Conservation (phyloP, 2,329 filamentous ascomycete species). For the Aspergillus ochraceus region DNA sequence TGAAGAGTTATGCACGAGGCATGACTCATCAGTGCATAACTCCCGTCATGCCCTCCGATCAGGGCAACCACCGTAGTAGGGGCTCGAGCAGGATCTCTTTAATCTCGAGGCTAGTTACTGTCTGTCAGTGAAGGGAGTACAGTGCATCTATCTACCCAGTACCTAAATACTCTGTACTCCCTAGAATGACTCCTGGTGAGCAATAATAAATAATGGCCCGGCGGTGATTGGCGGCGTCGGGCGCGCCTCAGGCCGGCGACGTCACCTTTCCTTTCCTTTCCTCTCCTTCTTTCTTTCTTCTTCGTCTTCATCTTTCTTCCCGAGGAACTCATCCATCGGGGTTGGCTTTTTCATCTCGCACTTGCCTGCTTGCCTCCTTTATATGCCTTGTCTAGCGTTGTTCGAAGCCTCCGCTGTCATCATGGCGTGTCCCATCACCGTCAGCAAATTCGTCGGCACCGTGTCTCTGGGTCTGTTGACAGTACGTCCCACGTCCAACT, state of each 20-base stretch:
- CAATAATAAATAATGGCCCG: neutral
- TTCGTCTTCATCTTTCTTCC: too few relatives aligned
- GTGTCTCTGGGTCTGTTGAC: slow-evolving; percentile 85
- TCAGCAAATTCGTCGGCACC: slow-evolving; percentile 91
- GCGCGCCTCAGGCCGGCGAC: neutral
- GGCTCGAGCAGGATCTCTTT: too few relatives aligned
- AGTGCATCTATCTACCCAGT: too few relatives aligned
- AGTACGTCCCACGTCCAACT: slow-evolving; percentile 54
- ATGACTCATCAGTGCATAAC: too few relatives aligned
- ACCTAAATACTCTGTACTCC: neutral
- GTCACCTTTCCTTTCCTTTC: neutral
- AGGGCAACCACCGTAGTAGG: too few relatives aligned
- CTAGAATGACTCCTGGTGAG: neutral
- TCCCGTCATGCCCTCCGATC: too few relatives aligned
- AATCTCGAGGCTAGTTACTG: neutral
- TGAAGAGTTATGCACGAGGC: too few relatives aligned
- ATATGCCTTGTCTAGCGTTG: too few relatives aligned
- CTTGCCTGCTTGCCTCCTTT: neutral
- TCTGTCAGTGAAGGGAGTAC: too few relatives aligned
- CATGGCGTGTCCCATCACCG: slow-evolving; percentile 70
- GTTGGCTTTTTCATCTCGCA: too few relatives aligned
- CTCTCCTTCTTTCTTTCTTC: neutral
- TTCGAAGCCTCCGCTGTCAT: slow-evolving; percentile 20
- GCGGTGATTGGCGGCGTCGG: neutral
- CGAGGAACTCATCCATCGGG: too few relatives aligned